Percentiles rank a stretch among this genome's conserved stretches.
phyloP scores from a whole-genome alignment of 371 early-diverging fungal species.

The Dinochytrium kinnereticum region DNA sequence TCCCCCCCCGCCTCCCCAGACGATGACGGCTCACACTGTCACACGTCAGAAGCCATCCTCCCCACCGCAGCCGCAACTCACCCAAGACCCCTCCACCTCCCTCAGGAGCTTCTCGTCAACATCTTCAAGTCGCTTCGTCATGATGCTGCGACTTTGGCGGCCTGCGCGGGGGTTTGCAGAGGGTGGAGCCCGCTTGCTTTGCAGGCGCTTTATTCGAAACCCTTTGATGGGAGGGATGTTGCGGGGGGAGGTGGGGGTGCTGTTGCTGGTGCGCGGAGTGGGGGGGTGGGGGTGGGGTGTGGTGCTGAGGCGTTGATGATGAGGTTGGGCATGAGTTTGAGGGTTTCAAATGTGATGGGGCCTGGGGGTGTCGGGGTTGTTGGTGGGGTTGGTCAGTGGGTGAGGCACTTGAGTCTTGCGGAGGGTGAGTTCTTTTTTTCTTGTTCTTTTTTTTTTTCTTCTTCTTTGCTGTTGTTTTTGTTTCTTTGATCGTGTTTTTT shows the following conservation, averaged over 20 bases:
- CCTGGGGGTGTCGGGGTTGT: neutral
- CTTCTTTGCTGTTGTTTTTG: no score
- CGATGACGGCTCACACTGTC: neutral
- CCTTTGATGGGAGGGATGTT: neutral
- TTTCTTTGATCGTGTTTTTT: no score
- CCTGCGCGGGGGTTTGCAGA: neutral
- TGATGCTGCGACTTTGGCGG: neutral
- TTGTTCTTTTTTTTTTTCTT: neutral
- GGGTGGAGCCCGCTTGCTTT: neutral
- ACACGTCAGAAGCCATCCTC: neutral
- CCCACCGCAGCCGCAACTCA: neutral
- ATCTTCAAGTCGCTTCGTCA: neutral
- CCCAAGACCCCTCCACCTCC: conserved; percentile 8
- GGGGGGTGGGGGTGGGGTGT: neutral
- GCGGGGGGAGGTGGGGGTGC: no score
- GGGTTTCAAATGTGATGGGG: neutral
- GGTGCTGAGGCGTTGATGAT: no score
- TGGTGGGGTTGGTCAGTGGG: conserved; percentile 1
- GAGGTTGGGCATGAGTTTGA: neutral
- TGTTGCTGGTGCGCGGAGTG: neutral
- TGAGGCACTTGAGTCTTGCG: conserved; percentile 1
- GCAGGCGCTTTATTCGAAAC: neutral
- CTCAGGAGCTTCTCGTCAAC: neutral
- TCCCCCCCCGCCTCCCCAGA: neutral
- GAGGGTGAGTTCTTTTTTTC: conserved; percentile 2